Evolutionary conservation across 78 protist species (phyloP).

Genomic region (Dictyostelium firmibasis): DNA sequence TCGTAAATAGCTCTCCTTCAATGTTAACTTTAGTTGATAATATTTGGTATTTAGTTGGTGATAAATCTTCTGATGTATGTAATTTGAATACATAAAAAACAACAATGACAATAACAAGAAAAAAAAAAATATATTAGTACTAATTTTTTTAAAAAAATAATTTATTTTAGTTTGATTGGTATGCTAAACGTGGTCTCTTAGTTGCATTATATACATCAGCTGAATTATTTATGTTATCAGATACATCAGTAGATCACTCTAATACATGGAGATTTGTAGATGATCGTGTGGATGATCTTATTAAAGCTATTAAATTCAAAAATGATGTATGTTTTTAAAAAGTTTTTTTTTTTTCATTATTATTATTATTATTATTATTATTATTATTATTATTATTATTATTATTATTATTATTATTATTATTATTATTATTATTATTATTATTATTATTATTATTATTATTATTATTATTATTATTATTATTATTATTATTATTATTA

Average conservation of each 20-base stretch:
- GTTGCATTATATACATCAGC: slow-evolving; percentile 56
- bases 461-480: too few relatives aligned
- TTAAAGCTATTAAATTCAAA: slow-evolving; percentile 21
- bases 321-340: slow-evolving; percentile 30
- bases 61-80: slow-evolving; percentile 74
- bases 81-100: neutral
- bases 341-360: neutral
- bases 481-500: too few relatives aligned
- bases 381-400: too few relatives aligned
- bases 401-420: too few relatives aligned
- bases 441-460: too few relatives aligned
- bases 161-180: slow-evolving; percentile 80
- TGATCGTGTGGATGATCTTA: slow-evolving; percentile 66
- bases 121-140: neutral
- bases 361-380: too few relatives aligned
- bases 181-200: slow-evolving; percentile 49
- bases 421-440: too few relatives aligned
- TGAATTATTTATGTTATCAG: slow-evolving; percentile 62
- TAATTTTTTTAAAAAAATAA: too few relatives aligned
- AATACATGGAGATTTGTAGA: slow-evolving; percentile 73
- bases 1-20: slow-evolving; percentile 16
- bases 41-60: slow-evolving; percentile 63
- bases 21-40: slow-evolving; percentile 49
- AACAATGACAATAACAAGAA: neutral
- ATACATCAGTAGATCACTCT: slow-evolving; percentile 31